Evolutionary conservation across 805 yeast genomes (phyloP).

Genomic region (Lachancea quebecensis): DNA sequence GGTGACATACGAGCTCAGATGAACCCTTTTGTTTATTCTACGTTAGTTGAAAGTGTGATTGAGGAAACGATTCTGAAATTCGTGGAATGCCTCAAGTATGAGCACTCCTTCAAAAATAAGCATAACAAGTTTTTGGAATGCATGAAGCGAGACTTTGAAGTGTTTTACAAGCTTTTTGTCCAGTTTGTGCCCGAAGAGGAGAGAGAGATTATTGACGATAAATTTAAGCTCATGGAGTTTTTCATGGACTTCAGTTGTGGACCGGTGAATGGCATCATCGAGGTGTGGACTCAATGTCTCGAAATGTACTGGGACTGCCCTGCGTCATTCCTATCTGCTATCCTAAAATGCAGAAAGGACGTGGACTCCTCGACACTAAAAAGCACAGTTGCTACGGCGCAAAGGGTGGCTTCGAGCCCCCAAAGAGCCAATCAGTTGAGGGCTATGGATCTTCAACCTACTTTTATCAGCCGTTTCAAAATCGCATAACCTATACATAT

Average conservation of each 20-base stretch:
- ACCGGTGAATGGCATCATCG: constrained; percentile 41
- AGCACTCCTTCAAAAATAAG: constrained; percentile 37
- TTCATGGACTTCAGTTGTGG: constrained; percentile 50
- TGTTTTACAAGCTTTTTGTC: constrained; percentile 47
- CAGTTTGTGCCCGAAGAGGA: constrained; percentile 36
- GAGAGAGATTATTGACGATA: constrained; percentile 37
- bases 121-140: constrained; percentile 41
- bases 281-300: constrained; percentile 55
- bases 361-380: constrained; percentile 29
- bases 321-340: constrained; percentile 55
- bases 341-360: constrained; percentile 43
- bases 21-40: constrained; percentile 48
- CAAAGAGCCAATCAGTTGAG: constrained; percentile 15
- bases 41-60: constrained; percentile 45
- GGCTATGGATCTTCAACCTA: constrained; percentile 18
- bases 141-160: constrained; percentile 54
- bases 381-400: constrained; percentile 16
- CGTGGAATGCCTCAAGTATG: constrained; percentile 39
- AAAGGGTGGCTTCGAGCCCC: constrained; percentile 14
- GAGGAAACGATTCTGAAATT: constrained; percentile 47
- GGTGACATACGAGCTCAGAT: constrained; percentile 51
- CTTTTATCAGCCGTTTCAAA: constrained; percentile 22
- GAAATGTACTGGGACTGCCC: constrained; percentile 73
- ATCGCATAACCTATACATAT: not conserved
- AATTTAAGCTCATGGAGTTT: constrained; percentile 54